Base-by-base conservation (phyloP, 495 filamentous ascomycete species). In the Xylaria nigripes region DNA sequence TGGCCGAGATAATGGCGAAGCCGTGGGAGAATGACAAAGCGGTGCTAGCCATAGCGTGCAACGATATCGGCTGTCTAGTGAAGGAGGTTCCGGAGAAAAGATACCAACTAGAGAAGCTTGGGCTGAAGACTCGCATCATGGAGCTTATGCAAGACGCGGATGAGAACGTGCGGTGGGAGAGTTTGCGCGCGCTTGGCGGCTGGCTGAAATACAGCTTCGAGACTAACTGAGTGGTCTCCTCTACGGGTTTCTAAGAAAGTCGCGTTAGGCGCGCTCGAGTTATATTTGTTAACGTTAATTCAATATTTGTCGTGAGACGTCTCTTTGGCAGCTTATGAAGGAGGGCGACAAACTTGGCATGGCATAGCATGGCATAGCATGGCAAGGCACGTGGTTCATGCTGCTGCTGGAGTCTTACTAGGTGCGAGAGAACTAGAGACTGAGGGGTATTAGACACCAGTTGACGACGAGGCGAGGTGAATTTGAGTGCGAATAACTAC, bases 151-250 rank as follows among this genome's bases (percentile, higher is more conserved):
- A 77, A 51, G 87, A 95, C 63, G 75, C 79, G 43, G 90, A 97
- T 64, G 90, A 96, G 71, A 79, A 83, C 54, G 89, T 97, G 13
- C 78, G 94, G 62, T 97, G 90, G 89, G 94, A 99, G 76, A 92
- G 88, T 62, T 75, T 99, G 70, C 84, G 86, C 50, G 91, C 94
- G 10, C 85, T 99, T 44, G 91, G 89, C 1, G 90, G 90, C 59
- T 96, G 90, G 90, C 72, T 96, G 64, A 84, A 90, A 67, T 96
- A 95, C 70, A 90, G 84, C 71, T 90, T 90, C 70, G 85, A 89
- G 56, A 69, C 63, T 16, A 76, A 77, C 64, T 79, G 51, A 68
- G 46, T 29, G 38, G 18, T 18, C 27, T 15, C 25, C 23, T 3
- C 16, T 32, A 9, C 18, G 21, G 9, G 22, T n/a, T n/a, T 19